Evolutionary conservation across 2,329 filamentous ascomycete genomes (phyloP).

Genomic region (Botrytis tulipae): DNA sequence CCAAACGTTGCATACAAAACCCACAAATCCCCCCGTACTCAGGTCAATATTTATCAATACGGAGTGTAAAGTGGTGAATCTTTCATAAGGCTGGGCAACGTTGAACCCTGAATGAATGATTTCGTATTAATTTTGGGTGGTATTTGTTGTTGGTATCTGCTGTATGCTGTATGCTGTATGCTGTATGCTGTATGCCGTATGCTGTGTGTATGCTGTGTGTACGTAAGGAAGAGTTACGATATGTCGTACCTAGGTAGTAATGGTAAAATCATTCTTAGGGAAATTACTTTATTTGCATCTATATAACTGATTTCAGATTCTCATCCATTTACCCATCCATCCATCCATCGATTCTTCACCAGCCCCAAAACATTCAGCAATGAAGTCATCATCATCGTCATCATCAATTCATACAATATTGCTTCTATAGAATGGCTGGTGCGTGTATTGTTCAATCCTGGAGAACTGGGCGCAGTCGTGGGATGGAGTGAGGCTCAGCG

Average conservation of each 20-base stretch:
- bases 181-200: background rate
- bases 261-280: background rate
- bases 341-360: background rate
- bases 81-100: slow-evolving; percentile 4
- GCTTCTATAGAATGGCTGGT: background rate
- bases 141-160: background rate
- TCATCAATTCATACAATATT: background rate
- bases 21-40: background rate
- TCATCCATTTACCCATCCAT: background rate
- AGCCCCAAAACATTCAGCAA: slow-evolving; percentile 4
- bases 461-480: slow-evolving; percentile 4
- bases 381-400: slow-evolving; percentile 1
- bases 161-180: background rate
- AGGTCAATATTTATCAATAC: background rate
- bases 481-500: slow-evolving; percentile 14
- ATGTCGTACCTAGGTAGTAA: no score
- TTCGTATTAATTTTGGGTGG: background rate
- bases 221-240: no score
- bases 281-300: background rate
- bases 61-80: background rate
- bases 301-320: background rate
- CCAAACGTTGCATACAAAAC: background rate
- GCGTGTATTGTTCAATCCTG: background rate
- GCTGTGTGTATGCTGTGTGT: no score
- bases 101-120: background rate